Evolutionary conservation across 2,329 filamentous ascomycete species (phyloP), one percentile per base, ranked within the genome.

Genomic region (Penicillium sp.): DNA sequence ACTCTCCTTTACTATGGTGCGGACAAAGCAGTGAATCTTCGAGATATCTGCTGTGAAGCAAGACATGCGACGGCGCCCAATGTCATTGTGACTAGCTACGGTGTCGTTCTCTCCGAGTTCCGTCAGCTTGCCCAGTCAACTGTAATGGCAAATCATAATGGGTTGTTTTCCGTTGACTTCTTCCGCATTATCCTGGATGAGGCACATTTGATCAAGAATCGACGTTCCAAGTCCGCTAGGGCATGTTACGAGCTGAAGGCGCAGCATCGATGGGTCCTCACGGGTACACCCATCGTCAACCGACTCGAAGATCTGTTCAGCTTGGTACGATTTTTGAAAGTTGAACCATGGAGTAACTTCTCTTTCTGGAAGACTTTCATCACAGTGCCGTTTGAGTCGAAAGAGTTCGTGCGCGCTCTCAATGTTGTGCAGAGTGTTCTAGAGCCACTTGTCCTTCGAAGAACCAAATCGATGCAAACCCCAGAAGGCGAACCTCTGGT

Each of bases 281-380:
- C 94, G 0, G 94, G 94, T 16, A 99, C 94, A 0, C 94, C 94
- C 0, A 97, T 99, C 51, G 93, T 99, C 61, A 99, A 99, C 70
- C 87, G 90, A 41, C 80, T 99, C 0, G 93, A 97, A 70, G 94
- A 97, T 71, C 76, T 99, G 13, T 97, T 96, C 75, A 95, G 90
- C 65, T 76, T 99, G 34, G 90, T 97, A 12, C 85, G 90, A 3
- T 99, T 97, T 73, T 77, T 99, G 10, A 86, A 90, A 51, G 94
- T 99, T 4, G 93, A 97, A 69, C 94, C 94, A 0, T 99, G 94
- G 94, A 94, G 88, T 65, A 97, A 97, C 70, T 99, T 99, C 71
- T 96, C 92, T 0, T 99, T 96, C 74, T 99, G 94, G 94, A 92
- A 92, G 69, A 97, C 94, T 0, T 99, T 99, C 70, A 97, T 99